Evolutionary conservation across 2,329 filamentous ascomycete species (phyloP), one percentile per base, ranked within the genome.

Genomic region (Sporothrix luriei): DNA sequence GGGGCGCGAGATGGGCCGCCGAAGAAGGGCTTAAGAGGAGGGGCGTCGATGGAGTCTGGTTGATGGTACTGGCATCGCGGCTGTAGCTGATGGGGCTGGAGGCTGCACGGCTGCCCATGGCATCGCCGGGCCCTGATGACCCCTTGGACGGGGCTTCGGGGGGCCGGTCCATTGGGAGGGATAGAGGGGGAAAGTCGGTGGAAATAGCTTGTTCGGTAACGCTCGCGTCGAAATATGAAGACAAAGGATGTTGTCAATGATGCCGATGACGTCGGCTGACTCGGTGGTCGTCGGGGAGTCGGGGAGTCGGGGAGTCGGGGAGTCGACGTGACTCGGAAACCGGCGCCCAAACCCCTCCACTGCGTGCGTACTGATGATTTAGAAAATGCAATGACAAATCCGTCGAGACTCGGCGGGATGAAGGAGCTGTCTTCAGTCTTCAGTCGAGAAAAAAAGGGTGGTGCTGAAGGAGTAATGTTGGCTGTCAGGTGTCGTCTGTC

Each of bases 1-100:
- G 3, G 33, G 54, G 57, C n/a, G 24, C n/a, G 13, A 48, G 49
- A 43, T 55, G 24, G 16, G 21, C 13, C 29, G 52, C 49, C 11
- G 52, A 13, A 13, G 40, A 19, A 3, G 43, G 52, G 21, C 64
- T 55, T 29, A 71, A 46, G 26, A 70, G 70, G n/a, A 72, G 64
- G 19, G 67, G 69, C 1, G 71, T 71, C 14, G 72, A 71, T 21
- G 71, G 71, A 0, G 70, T 71, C 46, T 72, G 70, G 61, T 73
- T 72, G 24, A 73, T 64, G 10, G 61, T 66, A 5, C 40, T 59
- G 2, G 33, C 51, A 54, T 68, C 33, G 43, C 64, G 66, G 64
- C 46, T 69, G 59, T 70, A 61, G 62, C 66, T 70, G 54, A 57
- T 65, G 33, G 46, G 55, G 54, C 40, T 26, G 48, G 49, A 54